Evolutionary conservation across 208 protist species (phyloP), one percentile per base, ranked within the genome.

Genomic region (Acanthamoeba castellanii): DNA sequence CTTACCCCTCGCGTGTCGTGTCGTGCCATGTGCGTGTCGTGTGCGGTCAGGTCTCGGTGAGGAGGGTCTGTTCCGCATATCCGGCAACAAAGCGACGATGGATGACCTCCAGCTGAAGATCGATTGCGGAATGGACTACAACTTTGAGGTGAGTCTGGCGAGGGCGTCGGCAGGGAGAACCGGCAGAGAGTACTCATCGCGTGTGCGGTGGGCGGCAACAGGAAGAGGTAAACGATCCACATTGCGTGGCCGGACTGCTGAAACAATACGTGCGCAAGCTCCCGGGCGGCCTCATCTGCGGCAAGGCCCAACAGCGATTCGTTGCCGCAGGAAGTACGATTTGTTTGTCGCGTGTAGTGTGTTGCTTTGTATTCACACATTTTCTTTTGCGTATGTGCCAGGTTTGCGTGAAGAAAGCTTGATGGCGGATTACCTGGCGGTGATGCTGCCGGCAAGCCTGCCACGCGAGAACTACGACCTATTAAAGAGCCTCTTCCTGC

Each of bases 231-330:
- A 72, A 93, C 25, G 91, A 94, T 30, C 91, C 91, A 11, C 68
- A 94, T 45, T 94, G 91, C 37, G 91, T 94, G n/a, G 91, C 91
- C 18, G 91, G 91, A 18, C 64, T 94, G 9, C 91, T 94, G 18
- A 94, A 94, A 45, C 72, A 74, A 22, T 94, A 94, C 52, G 45
- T 94, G 37, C 91, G 91, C 27, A 50, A 32, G 45, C 91, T 94
- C 3, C 70, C 64, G 32, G 52, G 42, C 25, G 27, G 70, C 14
- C 32, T 94, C 45, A 66, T 94, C 6, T 93, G 64, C 37, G 88
- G 88, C 88, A 93, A 93, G 27, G 88, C 88, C 20, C 88, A 93
- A 55, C 27, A 13, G 18, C 88, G 88, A 72, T 76, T 93, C 25
- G 9, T 52, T 18, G 88, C 59, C 25, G 88, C 88, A 78, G 88